A percentile compares a stretch with the other conserved stretches of the same genome.
Conservation (phyloP, 441 rosid species). For the Theobroma grandiflorum region DNA sequence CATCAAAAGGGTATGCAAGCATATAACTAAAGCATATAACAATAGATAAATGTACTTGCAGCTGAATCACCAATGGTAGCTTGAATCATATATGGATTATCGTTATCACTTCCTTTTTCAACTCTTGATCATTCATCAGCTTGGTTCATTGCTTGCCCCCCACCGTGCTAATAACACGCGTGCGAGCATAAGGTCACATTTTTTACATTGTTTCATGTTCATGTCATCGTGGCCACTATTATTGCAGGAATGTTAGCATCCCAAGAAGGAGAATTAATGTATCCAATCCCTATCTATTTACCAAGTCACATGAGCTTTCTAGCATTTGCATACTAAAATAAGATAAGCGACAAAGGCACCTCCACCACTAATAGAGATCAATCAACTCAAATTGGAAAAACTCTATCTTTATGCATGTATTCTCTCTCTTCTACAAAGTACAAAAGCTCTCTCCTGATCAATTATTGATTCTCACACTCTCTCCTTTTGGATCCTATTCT, state of each 20-base stretch:
- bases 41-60: too few species aligned
- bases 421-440: constrained; percentile 11
- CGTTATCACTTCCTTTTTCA: constrained; percentile 1
- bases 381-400: constrained; percentile 13
- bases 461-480: constrained; percentile 29
- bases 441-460: constrained; percentile 10
- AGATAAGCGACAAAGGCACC: constrained; percentile 23
- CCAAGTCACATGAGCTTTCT: constrained; percentile 12
- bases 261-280: neutral
- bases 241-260: constrained; percentile 3
- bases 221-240: neutral
- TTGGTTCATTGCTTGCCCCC: neutral
- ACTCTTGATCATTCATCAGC: neutral
- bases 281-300: neutral
- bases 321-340: constrained; percentile 19
- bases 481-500: neutral
- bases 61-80: neutral
- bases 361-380: constrained; percentile 12
- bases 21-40: neutral
- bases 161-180: constrained; percentile 15
- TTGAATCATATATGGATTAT: neutral
- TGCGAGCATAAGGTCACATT: constrained; percentile 8
- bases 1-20: neutral
- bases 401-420: constrained; percentile 15
- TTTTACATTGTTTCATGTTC: neutral